Evolutionary conservation across 805 yeast species (phyloP).

Genomic region (Sungouiella thailandica): DNA sequence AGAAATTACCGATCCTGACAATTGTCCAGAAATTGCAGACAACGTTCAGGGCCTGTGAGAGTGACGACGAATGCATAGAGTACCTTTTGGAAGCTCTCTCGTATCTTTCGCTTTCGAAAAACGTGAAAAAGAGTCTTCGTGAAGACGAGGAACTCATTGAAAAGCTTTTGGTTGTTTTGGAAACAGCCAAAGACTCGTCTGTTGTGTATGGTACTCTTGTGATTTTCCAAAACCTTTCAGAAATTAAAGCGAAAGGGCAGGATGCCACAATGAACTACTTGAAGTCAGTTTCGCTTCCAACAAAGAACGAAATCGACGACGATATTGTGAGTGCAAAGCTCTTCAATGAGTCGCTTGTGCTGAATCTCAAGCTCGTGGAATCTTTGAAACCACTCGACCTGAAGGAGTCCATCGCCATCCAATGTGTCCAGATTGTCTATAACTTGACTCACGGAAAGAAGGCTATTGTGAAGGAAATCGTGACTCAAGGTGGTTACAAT

Average conservation of each 20-base stretch:
- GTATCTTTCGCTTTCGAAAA: constrained; percentile 10
- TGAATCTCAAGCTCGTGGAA: constrained; percentile 19
- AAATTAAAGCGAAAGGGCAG: constrained; percentile 23
- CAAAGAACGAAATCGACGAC: constrained; percentile 19
- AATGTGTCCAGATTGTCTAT: constrained; percentile 25
- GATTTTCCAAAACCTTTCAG: constrained; percentile 37
- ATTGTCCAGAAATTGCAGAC: constrained; percentile 4
- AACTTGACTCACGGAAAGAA: constrained; percentile 30
- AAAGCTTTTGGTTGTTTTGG: constrained; percentile 10
- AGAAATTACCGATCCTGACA: constrained; percentile 9
- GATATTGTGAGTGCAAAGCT: constrained; percentile 21
- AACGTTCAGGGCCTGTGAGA: constrained; percentile 2
- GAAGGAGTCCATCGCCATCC: constrained; percentile 1
- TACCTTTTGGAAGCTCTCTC: constrained; percentile 11
- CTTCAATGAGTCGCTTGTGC: constrained; percentile 27
- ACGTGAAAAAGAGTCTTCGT: constrained; percentile 8
- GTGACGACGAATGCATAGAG: constrained; percentile 1
- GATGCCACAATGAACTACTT: constrained; percentile 34
- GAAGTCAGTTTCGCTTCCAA: constrained; percentile 28
- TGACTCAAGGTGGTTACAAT: constrained; percentile 43
- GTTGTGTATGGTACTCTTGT: constrained; percentile 38
- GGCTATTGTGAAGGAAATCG: constrained; percentile 27
- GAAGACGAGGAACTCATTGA: constrained; percentile 8
- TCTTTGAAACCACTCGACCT: background rate
- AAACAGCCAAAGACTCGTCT: constrained; percentile 9